Percentiles rank a stretch among this genome's conserved stretches.
phyloP scores from a whole-genome alignment of 345 rosid species.

The Syzygium jambos region DNA sequence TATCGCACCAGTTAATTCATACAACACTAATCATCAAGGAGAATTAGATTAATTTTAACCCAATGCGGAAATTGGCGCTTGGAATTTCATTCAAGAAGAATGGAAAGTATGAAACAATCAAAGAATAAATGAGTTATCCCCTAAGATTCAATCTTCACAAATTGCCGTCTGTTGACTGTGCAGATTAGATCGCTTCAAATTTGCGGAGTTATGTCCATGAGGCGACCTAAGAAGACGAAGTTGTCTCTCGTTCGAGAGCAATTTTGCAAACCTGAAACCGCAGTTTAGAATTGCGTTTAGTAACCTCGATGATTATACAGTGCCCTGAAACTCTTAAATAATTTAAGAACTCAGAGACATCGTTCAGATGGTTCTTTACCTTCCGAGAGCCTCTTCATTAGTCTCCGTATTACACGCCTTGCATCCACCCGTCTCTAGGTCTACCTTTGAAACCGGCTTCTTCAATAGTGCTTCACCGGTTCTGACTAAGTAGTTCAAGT shows the following conservation, averaged over 20 bases:
- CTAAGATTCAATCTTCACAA: background rate
- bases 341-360: background rate
- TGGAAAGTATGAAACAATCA: background rate
- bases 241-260: conserved; percentile 46
- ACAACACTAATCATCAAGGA: background rate
- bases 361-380: background rate
- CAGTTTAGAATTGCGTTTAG: background rate
- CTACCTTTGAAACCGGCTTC: conserved; percentile 30
- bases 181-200: background rate
- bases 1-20: background rate
- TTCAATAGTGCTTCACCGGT: conserved; percentile 19
- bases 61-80: background rate
- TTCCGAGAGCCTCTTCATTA: conserved; percentile 23
- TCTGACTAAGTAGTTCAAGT: conserved; percentile 15
- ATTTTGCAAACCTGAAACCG: conserved; percentile 38
- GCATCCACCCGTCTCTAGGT: conserved; percentile 14
- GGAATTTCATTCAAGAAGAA: background rate
- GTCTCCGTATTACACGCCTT: conserved; percentile 14
- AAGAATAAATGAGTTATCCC: background rate
- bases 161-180: background rate
- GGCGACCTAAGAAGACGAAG: conserved; percentile 37
- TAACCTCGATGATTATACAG: background rate
- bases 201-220: background rate
- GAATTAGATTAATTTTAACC: background rate
- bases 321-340: background rate